A percentile compares a stretch with the other conserved stretches of the same genome.
phyloP scores from a whole-genome alignment of 495 filamentous ascomycete genomes.

The Trichoderma parareesei region DNA sequence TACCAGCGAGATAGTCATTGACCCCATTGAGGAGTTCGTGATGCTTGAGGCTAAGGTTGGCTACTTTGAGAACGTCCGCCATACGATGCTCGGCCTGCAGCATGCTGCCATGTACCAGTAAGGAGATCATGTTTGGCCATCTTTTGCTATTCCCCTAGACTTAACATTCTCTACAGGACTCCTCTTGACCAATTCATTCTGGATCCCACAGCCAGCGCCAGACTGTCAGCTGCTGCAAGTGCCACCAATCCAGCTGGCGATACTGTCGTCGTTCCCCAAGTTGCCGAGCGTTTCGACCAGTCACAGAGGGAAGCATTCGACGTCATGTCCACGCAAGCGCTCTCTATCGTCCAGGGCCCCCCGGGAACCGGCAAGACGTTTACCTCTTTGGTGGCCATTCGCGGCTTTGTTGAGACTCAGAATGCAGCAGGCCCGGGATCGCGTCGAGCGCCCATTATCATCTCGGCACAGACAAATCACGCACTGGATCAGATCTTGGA shows the following conservation, averaged over 20 bases:
- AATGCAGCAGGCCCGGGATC: constrained; percentile 39
- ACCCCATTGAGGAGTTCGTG: constrained; percentile 61
- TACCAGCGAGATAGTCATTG: constrained; percentile 51
- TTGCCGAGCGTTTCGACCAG: constrained; percentile 48
- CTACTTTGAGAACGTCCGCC: constrained; percentile 67
- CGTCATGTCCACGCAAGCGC: constrained; percentile 59
- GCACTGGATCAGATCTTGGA: constrained; percentile 78
- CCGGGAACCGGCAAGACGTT: constrained; percentile 88
- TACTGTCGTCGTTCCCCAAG: not conserved
- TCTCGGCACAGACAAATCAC: constrained; percentile 88
- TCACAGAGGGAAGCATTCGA: constrained; percentile 62
- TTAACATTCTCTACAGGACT: too few relatives aligned
- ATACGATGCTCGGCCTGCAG: constrained; percentile 67
- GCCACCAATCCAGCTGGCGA: too few relatives aligned
- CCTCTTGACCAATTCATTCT: too few relatives aligned
- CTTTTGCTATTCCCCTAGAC: too few relatives aligned
- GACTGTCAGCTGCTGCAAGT: too few relatives aligned
- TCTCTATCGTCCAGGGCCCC: constrained; percentile 83
- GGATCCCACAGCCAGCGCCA: too few relatives aligned
- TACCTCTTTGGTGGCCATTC: constrained; percentile 64
- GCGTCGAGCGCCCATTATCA: constrained; percentile 45
- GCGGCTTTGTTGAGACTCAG: constrained; percentile 45
- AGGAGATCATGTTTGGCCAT: too few relatives aligned
- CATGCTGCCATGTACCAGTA: constrained; percentile 54
- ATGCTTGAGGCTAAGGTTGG: constrained; percentile 69